Conservation (phyloP, 2,329 filamentous ascomycete genomes). For the Fusarium chuoi region DNA sequence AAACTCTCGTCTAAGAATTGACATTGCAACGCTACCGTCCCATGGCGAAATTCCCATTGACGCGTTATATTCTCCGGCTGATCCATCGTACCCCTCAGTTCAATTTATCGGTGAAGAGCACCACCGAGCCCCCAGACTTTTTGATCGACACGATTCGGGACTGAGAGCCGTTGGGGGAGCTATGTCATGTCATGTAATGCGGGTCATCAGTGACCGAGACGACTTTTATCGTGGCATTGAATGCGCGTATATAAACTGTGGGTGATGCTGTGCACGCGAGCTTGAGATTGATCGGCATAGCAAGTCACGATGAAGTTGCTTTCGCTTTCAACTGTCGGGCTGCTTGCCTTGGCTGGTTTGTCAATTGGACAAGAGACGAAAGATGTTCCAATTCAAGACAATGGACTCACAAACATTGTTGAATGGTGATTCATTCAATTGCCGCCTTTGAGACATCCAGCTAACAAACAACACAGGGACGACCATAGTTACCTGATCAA, state of each 20-base stretch:
- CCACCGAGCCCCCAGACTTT: slow-evolving; percentile 13
- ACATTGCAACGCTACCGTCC: slow-evolving; percentile 11
- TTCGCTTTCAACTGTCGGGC: slow-evolving; percentile 23
- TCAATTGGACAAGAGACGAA: slow-evolving; percentile 18
- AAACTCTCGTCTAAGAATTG: neutral
- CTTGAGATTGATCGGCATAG: neutral
- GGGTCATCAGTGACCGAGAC: slow-evolving; percentile 17
- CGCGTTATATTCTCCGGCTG: slow-evolving; percentile 20
- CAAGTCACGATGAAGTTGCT: slow-evolving; percentile 23
- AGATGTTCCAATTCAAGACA: slow-evolving; percentile 21
- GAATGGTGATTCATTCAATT: slow-evolving; percentile 13
- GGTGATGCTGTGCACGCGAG: neutral
- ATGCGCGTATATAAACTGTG: slow-evolving; percentile 5
- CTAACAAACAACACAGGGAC: slow-evolving; percentile 45
- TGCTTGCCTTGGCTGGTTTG: slow-evolving; percentile 22
- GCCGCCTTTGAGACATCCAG: fast-evolving
- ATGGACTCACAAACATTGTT: slow-evolving; percentile 25
- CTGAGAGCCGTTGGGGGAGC: neutral
- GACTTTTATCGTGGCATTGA: neutral
- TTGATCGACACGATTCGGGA: slow-evolving; percentile 20
- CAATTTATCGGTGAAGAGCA: slow-evolving; percentile 15
- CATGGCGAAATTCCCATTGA: slow-evolving; percentile 34
- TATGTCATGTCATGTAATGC: slow-evolving; percentile 14
- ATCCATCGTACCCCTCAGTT: slow-evolving; percentile 28
- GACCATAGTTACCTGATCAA: slow-evolving; percentile 55